Evolutionary conservation across 129 eudicot genomes (phyloP), one percentile per base, ranked within the genome.

Genomic region (Mikania micrantha): DNA sequence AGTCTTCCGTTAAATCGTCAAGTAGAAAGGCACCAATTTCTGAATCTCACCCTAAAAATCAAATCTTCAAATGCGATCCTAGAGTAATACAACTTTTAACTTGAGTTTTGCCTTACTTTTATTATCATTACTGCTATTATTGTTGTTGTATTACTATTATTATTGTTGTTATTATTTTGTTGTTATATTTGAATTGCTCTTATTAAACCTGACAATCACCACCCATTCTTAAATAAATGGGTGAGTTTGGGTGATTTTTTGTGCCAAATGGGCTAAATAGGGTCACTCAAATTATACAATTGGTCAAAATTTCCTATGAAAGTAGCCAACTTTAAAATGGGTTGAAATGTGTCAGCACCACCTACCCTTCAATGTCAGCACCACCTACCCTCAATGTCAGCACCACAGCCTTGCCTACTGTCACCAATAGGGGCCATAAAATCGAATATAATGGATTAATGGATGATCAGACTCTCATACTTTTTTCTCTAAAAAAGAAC

Each of bases 41-140:
- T 17, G 57, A 60, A 59, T 64, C 73, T 34, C 42, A 13, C 58
- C 47, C 67, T 56, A 15, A 56, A 56, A 56, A 56, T 27, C 62
- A 56, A 56, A 56, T 27, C 38, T 27, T 28, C 20, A 56, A 56
- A 38, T 2, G n/a, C 4, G 28, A 56, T 56, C 62, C 73, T 67
- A 69, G 65, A 85, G 98, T 88, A 67, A 61, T 32, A 54, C 35
- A 67, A 20, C 76, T 53, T 77, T 76, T 75, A 32, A 40, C 36
- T 64, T 40, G 0, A 19, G 0, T 54, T 47, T 9, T 22, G 27
- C 5, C 17, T 48, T 21, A 36, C 27, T 50, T 17, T 74, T 7
- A 20, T 65, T 27, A 28, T 20, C 5, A 24, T 48, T 48, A 52
- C 21, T 21, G 10, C 34, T 29, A 29, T 29, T 29, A 29, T 4